phyloP scores from a whole-genome alignment of 352 stramenopile genomes.

The Globisporangium perplexum region DNA sequence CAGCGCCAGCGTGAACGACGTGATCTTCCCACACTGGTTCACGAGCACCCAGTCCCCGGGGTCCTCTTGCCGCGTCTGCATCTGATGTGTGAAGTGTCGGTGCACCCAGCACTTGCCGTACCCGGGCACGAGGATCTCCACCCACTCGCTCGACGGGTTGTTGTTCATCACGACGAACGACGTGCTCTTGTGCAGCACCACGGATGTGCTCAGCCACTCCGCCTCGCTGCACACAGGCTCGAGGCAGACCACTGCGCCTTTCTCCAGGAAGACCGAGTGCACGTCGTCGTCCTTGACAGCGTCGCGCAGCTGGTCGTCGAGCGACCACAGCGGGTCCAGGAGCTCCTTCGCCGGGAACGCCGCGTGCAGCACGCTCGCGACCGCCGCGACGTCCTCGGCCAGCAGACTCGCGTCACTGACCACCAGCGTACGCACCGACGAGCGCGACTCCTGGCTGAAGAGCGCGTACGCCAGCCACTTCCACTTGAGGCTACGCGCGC shows the following conservation, averaged over 20 bases:
- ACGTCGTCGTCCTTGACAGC: constrained; percentile 1
- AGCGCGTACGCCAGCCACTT: constrained; percentile 13
- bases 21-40: constrained; percentile 10
- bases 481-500: constrained; percentile 10
- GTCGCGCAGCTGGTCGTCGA: constrained; percentile 17
- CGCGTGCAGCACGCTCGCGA: constrained; percentile 18
- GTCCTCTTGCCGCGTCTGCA: constrained; percentile 1
- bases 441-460: constrained; percentile 9
- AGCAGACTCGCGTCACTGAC: constrained; percentile 7
- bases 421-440: constrained; percentile 8
- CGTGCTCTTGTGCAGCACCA: constrained; percentile 22
- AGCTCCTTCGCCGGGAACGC: constrained; percentile 20
- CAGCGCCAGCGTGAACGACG: constrained; percentile 15
- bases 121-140: constrained; percentile 31
- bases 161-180: constrained; percentile 23
- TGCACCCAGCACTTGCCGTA: constrained; percentile 39
- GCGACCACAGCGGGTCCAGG: constrained; percentile 26
- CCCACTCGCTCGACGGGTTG: constrained; percentile 16
- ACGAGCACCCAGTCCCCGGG: constrained; percentile 2
- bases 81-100: constrained; percentile 8
- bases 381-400: constrained; percentile 17
- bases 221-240: constrained; percentile 24
- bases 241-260: constrained; percentile 22
- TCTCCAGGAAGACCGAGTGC: constrained; percentile 1
- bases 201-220: constrained; percentile 23